phyloP scores from a whole-genome alignment of 2,329 filamentous ascomycete genomes.

The Colletotrichum viniferum region DNA sequence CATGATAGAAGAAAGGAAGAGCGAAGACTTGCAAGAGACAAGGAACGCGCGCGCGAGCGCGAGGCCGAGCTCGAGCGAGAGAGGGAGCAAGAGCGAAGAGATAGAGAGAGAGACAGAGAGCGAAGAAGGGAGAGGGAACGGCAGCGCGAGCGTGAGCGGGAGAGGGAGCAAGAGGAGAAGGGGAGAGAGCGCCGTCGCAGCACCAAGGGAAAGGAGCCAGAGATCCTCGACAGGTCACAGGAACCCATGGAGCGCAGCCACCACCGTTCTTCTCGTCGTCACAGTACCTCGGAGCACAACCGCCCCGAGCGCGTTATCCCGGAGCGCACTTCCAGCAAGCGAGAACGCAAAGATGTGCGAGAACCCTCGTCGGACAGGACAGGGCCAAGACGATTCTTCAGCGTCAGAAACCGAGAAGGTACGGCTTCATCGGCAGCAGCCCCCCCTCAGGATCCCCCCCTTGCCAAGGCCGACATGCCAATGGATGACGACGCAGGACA shows the following conservation, averaged over 20 bases:
- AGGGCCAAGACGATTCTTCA: conserved; percentile 45
- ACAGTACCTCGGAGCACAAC: conserved; percentile 41
- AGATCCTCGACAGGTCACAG: conserved; percentile 14
- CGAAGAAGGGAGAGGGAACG: not conserved
- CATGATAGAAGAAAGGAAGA: conserved; percentile 56
- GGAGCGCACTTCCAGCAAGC: conserved; percentile 24
- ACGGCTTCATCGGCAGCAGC: conserved; percentile 25
- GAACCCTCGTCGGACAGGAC: conserved; percentile 20
- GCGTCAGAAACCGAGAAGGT: conserved; percentile 42
- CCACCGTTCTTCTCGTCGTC: conserved; percentile 42
- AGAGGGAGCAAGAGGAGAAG: not conserved
- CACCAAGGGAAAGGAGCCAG: conserved; percentile 38
- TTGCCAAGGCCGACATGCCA: conserved; percentile 23
- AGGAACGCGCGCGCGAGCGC: conserved; percentile 17
- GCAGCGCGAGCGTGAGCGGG: conserved; percentile 24
- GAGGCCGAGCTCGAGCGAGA: conserved; percentile 15
- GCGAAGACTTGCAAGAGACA: conserved; percentile 32
- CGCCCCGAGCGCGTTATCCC: conserved; percentile 12
- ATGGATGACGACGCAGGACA: conserved; percentile 23
- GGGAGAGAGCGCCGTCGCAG: conserved; percentile 20
- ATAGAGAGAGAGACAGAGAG: conserved; percentile 6
- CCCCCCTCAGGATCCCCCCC: conserved; percentile 20
- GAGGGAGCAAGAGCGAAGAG: not conserved
- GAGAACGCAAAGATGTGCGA: conserved; percentile 28
- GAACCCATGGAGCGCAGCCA: conserved; percentile 29